These are phyloP conservation scores for Globisporangium yorkense DNA, from an alignment of 352 stramenopile genomes.

Conservation along the genomic window DNA sequence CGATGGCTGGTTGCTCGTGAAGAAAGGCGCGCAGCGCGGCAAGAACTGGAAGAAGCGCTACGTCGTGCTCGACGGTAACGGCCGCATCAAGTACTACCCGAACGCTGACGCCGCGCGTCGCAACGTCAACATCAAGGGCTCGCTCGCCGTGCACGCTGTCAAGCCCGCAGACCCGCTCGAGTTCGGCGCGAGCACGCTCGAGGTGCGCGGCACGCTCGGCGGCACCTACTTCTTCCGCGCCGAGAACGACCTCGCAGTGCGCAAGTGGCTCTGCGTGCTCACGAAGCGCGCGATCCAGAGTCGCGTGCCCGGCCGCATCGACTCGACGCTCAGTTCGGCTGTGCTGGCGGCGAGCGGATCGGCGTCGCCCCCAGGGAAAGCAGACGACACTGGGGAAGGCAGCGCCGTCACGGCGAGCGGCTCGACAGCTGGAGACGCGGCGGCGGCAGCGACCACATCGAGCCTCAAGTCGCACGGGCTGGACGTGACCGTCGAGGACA, in stretches of 20 bases:
- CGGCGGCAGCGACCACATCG: constrained; percentile 13
- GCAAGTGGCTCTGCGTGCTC: constrained; percentile 76
- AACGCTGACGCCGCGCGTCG: constrained; percentile 71
- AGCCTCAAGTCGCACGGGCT: constrained; percentile 60
- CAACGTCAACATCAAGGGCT: constrained; percentile 76
- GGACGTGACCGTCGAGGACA: constrained; percentile 59
- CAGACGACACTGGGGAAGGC: background rate
- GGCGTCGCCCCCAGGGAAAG: no score
- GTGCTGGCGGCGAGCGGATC: constrained; percentile 13
- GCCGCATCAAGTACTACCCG: constrained; percentile 72
- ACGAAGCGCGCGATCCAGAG: constrained; percentile 79
- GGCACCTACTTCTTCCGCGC: constrained; percentile 80
- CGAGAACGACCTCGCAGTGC: constrained; percentile 69
- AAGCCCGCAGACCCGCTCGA: constrained; percentile 67
- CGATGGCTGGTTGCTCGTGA: constrained; percentile 76
- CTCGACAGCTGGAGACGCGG: background rate
- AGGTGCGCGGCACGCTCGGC: constrained; percentile 66
- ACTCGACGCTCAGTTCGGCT: constrained; percentile 39
- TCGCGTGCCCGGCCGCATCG: constrained; percentile 57
- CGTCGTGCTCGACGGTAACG: constrained; percentile 68
- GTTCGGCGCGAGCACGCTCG: constrained; percentile 70
- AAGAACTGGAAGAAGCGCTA: constrained; percentile 86
- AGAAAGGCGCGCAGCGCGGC: constrained; percentile 60
- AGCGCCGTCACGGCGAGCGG: constrained; percentile 1
- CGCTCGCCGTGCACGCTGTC: constrained; percentile 66